A percentile compares a stretch with the other conserved stretches of the same genome.
These are phyloP conservation scores for Moesziomyces sp. DNA, from an alignment of 1,284 basidiomycete species.

Conservation along the genomic window DNA sequence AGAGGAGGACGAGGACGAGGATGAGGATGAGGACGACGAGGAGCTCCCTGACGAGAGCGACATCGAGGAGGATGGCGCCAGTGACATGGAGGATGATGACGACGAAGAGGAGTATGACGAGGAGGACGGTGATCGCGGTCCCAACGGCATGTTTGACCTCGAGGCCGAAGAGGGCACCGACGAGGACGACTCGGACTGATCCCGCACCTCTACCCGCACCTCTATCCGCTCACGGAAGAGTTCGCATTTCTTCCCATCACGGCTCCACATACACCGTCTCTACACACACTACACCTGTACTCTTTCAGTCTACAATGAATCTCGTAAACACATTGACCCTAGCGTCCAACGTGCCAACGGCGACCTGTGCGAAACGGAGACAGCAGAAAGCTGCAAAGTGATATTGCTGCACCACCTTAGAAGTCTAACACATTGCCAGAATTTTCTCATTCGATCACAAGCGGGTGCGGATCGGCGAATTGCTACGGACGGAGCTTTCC, in stretches of 20 bases:
- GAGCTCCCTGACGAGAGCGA: conserved; percentile 51
- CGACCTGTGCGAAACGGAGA: too few species aligned
- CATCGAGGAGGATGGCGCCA: conserved; percentile 40
- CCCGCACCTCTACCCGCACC: background rate
- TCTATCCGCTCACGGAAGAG: background rate
- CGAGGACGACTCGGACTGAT: conserved; percentile 42
- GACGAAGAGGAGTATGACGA: conserved; percentile 55
- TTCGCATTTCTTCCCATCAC: background rate
- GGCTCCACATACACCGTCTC: too few species aligned
- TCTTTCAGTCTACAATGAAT: too few species aligned
- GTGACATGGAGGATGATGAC: conserved; percentile 46
- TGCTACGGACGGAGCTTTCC: too few species aligned
- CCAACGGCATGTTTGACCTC: conserved; percentile 51
- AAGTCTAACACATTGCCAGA: too few species aligned
- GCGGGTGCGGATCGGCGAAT: too few species aligned
- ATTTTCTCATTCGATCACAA: too few species aligned
- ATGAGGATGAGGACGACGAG: conserved; percentile 35
- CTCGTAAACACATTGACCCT: too few species aligned
- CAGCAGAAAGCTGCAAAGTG: too few species aligned
- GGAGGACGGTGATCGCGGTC: conserved; percentile 31
- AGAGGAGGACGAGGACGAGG: conserved; percentile 34
- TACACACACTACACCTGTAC: too few species aligned
- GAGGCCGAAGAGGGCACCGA: conserved; percentile 51
- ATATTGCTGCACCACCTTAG: too few species aligned
- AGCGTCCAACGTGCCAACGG: too few species aligned